Evolutionary conservation across 192 early-diverging fungal genomes (phyloP).

Genomic region (Coemansia sp.): DNA sequence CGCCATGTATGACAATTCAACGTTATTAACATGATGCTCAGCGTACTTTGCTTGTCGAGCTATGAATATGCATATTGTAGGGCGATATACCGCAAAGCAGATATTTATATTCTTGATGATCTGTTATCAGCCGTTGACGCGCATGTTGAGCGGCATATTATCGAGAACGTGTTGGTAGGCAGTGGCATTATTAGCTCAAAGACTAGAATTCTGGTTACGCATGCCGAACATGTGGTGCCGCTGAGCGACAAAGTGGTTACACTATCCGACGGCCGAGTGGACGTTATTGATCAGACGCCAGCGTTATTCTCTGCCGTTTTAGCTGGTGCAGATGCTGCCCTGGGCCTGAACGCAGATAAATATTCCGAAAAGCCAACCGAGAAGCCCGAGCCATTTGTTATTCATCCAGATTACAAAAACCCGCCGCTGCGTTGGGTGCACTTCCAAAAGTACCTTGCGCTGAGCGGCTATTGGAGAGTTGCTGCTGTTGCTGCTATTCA

Average conservation of each 20-base stretch:
- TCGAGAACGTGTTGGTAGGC: conserved; percentile 45
- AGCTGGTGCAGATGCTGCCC: not conserved
- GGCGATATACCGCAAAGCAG: conserved; percentile 61
- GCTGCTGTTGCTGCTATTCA: conserved; percentile 4
- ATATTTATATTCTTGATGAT: conserved; percentile 70
- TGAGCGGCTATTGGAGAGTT: conserved; percentile 18
- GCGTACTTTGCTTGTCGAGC: too few relatives aligned
- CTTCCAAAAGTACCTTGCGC: not conserved
- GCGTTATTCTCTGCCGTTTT: not conserved
- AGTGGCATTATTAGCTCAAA: conserved; percentile 34
- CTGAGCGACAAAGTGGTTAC: conserved; percentile 19
- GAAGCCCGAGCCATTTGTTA: not conserved
- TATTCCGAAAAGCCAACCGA: not conserved
- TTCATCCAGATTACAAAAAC: not conserved
- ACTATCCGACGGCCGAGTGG: conserved; percentile 6
- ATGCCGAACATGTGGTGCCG: conserved; percentile 42
- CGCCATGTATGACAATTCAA: too few relatives aligned
- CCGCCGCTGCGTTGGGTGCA: not conserved
- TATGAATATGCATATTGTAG: too few relatives aligned
- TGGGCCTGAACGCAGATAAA: not conserved
- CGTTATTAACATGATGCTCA: too few relatives aligned
- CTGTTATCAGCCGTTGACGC: conserved; percentile 68
- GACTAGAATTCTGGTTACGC: conserved; percentile 58
- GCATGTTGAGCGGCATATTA: conserved; percentile 56
- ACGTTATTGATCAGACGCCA: conserved; percentile 8